Percentiles rank a stretch among this genome's conserved stretches.
These are phyloP conservation scores for Plasmodium knowlesi DNA, from an alignment of 169 alveolate genomes.

Conservation along the genomic window DNA sequence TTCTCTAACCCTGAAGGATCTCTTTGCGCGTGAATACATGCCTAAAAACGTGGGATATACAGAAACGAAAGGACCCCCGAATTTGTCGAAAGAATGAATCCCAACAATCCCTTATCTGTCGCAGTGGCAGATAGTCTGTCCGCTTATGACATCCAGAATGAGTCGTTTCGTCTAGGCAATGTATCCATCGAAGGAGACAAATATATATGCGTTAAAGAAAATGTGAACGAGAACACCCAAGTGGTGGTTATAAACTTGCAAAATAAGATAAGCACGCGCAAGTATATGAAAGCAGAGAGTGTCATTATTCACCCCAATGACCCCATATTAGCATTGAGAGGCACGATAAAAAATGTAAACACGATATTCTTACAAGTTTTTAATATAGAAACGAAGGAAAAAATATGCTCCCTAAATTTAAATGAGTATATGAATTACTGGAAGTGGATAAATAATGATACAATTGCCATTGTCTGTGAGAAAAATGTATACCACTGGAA, in stretches of 20 bases:
- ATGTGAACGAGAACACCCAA: slow-evolving; percentile 75
- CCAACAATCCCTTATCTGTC: slow-evolving; percentile 77
- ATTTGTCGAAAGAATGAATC: slow-evolving; percentile 71
- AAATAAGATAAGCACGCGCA: slow-evolving; percentile 85
- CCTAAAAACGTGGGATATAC: not conserved
- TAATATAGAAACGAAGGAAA: slow-evolving; percentile 94
- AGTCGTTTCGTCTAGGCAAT: slow-evolving; percentile 79
- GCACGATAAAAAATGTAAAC: slow-evolving; percentile 82
- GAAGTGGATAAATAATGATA: slow-evolving; percentile 94
- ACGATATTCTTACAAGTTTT: slow-evolving; percentile 89
- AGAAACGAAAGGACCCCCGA: not conserved
- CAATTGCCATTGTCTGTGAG: slow-evolving; percentile 94
- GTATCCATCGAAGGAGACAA: slow-evolving; percentile 80
- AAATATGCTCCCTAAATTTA: slow-evolving; percentile 93
- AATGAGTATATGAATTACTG: slow-evolving; percentile 93
- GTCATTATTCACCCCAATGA: slow-evolving; percentile 96
- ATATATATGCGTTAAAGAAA: slow-evolving; percentile 79
- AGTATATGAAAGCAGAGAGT: slow-evolving; percentile 97
- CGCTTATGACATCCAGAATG: slow-evolving; percentile 73
- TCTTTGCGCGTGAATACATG: not conserved
- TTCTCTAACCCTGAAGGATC: not conserved
- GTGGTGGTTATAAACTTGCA: slow-evolving; percentile 82
- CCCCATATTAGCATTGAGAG: slow-evolving; percentile 95
- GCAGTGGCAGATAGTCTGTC: slow-evolving; percentile 79
- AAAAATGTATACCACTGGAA: slow-evolving; percentile 93